Evolutionary conservation across 108 stramenopile genomes (phyloP), one percentile per base, ranked within the genome.

Genomic region (Epipyxis sp.): DNA sequence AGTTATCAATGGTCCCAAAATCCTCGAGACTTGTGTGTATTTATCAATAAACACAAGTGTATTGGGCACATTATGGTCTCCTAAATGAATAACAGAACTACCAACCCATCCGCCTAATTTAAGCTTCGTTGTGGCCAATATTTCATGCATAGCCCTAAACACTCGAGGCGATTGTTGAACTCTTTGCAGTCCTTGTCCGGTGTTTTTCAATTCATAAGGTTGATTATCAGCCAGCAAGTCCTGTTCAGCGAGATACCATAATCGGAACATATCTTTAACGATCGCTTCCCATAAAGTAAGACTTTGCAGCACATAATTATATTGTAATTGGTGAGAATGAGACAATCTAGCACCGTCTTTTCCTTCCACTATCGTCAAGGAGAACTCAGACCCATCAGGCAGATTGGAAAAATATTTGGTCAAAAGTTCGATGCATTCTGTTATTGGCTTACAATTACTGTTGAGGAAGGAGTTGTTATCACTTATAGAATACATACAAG

Each of bases 401-500:
- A 25, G 20, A 25, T 88, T 84, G 30, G 69, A 62, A 80, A 92
- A 91, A 81, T 90, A 69, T 3, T 74, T 59, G 72, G 83, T 34
- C 34, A 92, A 79, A 62, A 82, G 88, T 16, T 83, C 79, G 59
- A 92, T 90, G 59, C 88, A 84, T 59, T 88, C 89, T 79, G 90
- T 90, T 68, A 92, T 89, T n/a, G 92, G 92, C 34, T 90, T 87
- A 40, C 90, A 83, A 80, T 92, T 91, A 45, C 89, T 87, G 82
- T 92, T 92, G 46, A 92, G 84, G 78, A 90, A 92, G 27, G 90
- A 91, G 82, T 90, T 84, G 84, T 92, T 92, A 87, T 92, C 92
- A 68, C 62, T 87, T 59, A 92, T 91, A 42, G 87, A 88, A 78
- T 92, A 92, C 30, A 92, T 81, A 68, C 91, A 91, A 32, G 86